These are phyloP conservation scores for Podospora australis DNA, from an alignment of 495 filamentous ascomycete genomes.

Conservation along the genomic window DNA sequence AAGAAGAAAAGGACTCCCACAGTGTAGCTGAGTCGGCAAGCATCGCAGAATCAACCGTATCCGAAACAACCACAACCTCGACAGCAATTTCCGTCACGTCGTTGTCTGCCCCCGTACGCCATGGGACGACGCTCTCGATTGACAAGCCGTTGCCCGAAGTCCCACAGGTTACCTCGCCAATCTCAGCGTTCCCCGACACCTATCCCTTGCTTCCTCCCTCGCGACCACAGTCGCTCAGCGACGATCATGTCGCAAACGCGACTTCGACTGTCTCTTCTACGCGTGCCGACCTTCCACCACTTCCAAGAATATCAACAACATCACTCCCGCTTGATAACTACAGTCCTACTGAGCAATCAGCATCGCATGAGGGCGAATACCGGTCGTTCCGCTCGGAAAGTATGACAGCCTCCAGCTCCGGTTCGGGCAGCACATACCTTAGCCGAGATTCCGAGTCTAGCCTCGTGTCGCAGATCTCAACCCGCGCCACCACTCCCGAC, in stretches of 20 bases:
- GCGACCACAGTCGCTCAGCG: slow-evolving; percentile 33
- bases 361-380: slow-evolving; percentile 37
- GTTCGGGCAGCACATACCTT: slow-evolving; percentile 64
- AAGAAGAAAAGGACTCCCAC: slow-evolving; percentile 14
- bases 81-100: slow-evolving; percentile 21
- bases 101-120: slow-evolving; percentile 21
- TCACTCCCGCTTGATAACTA: slow-evolving; percentile 38
- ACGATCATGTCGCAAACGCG: slow-evolving; percentile 26
- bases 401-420: slow-evolving; percentile 46
- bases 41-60: slow-evolving; percentile 33
- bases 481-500: slow-evolving; percentile 85
- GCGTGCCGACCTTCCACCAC: slow-evolving; percentile 34
- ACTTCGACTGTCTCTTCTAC: slow-evolving; percentile 35
- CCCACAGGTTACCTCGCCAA: slow-evolving; percentile 22
- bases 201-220: slow-evolving; percentile 31
- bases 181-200: slow-evolving; percentile 17
- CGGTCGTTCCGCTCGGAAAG: slow-evolving; percentile 44
- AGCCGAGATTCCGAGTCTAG: slow-evolving; percentile 80
- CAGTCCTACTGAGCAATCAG: slow-evolving; percentile 40
- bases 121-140: slow-evolving; percentile 26
- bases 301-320: slow-evolving; percentile 45
- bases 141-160: slow-evolving; percentile 42
- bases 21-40: slow-evolving; percentile 24
- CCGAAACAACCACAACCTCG: slow-evolving; percentile 25
- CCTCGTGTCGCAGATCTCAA: slow-evolving; percentile 73